phyloP scores from a whole-genome alignment of 176 grass and related monocot genomes.

The Triticum turgidum region DNA sequence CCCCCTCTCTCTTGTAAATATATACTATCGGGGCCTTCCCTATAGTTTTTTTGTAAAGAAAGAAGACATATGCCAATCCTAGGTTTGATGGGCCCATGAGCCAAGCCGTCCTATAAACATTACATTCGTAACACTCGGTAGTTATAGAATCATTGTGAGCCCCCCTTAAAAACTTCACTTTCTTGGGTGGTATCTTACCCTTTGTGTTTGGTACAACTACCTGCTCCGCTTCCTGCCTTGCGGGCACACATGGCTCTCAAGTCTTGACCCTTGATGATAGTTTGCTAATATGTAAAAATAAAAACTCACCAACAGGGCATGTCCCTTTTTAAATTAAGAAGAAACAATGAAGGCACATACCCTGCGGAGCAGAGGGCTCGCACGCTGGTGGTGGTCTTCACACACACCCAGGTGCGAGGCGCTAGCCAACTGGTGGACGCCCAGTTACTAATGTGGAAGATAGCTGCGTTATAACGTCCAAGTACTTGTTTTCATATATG shows the following conservation, averaged over 20 bases:
- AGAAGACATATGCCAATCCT: background rate
- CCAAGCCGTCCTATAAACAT: background rate
- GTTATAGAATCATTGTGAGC: background rate
- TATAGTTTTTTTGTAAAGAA: background rate
- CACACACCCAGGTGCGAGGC: background rate
- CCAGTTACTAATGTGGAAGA: background rate
- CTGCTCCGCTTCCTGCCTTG: background rate
- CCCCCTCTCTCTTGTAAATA: background rate
- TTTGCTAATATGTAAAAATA: conserved; percentile 2
- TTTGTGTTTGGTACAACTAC: background rate
- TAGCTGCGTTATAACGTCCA: background rate
- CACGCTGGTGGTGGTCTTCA: background rate
- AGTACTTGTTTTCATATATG: background rate
- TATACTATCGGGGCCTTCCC: background rate
- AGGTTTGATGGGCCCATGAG: background rate
- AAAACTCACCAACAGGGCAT: background rate
- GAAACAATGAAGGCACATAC: background rate
- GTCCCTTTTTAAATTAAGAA: background rate
- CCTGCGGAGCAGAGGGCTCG: background rate
- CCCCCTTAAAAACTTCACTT: background rate
- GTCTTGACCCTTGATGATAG: background rate
- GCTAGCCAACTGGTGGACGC: background rate
- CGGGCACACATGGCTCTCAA: background rate
- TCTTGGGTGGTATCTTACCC: background rate
- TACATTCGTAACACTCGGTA: background rate